These are phyloP conservation scores for Cylindrotheca closterium DNA, from an alignment of 108 stramenopile species.

Conservation along the genomic window DNA sequence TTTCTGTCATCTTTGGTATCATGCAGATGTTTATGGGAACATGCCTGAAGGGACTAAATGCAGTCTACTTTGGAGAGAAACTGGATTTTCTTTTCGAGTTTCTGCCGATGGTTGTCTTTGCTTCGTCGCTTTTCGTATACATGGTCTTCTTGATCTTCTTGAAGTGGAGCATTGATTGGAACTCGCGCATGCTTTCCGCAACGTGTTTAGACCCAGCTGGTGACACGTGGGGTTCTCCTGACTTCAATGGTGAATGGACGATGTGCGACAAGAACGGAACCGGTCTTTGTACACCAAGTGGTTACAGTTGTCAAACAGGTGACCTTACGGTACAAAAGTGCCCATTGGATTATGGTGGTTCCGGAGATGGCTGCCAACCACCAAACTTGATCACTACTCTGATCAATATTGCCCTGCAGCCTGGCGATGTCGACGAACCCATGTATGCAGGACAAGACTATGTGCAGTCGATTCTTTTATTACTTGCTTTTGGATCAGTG, in stretches of 20 bases:
- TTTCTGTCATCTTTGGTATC: slow-evolving; percentile 96
- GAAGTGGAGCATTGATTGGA: slow-evolving; percentile 99
- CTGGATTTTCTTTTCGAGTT: slow-evolving; percentile 94
- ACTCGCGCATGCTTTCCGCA: slow-evolving; percentile 91
- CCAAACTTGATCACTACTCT: slow-evolving; percentile 96
- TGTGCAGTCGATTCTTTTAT: slow-evolving; percentile 86
- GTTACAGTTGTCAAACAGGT: slow-evolving; percentile 63
- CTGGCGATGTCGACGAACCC: slow-evolving; percentile 93
- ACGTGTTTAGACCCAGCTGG: slow-evolving; percentile 82
- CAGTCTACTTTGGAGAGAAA: slow-evolving; percentile 89
- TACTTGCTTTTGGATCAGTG: slow-evolving; percentile 87
- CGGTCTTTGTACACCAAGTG: slow-evolving; percentile 84
- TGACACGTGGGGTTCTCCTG: slow-evolving; percentile 67
- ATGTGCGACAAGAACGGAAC: slow-evolving; percentile 52
- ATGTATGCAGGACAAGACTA: slow-evolving; percentile 90
- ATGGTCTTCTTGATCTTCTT: slow-evolving; percentile 97
- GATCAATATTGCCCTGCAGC: slow-evolving; percentile 96
- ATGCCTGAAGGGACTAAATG: slow-evolving; percentile 90
- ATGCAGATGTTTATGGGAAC: slow-evolving; percentile 97
- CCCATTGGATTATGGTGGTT: slow-evolving; percentile 90
- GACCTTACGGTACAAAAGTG: slow-evolving; percentile 75
- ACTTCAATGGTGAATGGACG: slow-evolving; percentile 76
- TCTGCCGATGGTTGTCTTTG: slow-evolving; percentile 96
- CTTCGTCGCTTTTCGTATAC: slow-evolving; percentile 93
- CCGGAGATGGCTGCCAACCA: slow-evolving; percentile 95